Percentiles rank a stretch among this genome's conserved stretches.
These are phyloP conservation scores for Alnus glutinosa DNA, from an alignment of 306 rosid species.

Conservation along the genomic window DNA sequence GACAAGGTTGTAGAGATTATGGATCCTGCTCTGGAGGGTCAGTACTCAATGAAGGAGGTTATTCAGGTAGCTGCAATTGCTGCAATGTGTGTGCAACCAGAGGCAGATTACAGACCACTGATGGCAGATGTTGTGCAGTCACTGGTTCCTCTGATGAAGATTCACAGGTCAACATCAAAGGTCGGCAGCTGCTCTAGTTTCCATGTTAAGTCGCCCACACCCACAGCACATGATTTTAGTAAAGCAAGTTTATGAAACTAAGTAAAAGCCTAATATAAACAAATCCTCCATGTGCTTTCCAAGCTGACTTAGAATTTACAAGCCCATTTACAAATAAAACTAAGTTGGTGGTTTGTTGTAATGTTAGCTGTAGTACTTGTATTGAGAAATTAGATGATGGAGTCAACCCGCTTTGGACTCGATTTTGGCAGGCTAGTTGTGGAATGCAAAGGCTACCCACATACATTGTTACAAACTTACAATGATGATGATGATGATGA, in stretches of 20 bases:
- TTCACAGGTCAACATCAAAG: conserved; percentile 56
- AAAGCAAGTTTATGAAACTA: conserved; percentile 39
- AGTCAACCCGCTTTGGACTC: background rate
- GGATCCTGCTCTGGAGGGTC: conserved; percentile 93
- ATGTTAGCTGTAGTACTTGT: conserved; percentile 2
- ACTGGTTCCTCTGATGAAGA: conserved; percentile 75
- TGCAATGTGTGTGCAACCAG: conserved; percentile 93
- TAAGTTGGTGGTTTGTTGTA: background rate
- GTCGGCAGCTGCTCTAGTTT: conserved; percentile 59
- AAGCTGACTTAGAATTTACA: conserved; percentile 33
- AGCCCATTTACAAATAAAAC: background rate
- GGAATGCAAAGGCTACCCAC: too few species aligned
- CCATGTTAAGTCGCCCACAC: conserved; percentile 57
- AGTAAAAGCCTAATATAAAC: conserved; percentile 17
- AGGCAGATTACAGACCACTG: conserved; percentile 92
- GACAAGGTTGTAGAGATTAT: conserved; percentile 77
- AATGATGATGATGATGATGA: too few species aligned
- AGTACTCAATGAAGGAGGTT: conserved; percentile 86
- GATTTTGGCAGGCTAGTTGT: too few species aligned
- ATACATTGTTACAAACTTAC: too few species aligned
- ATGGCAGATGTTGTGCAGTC: conserved; percentile 99
- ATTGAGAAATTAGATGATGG: background rate
- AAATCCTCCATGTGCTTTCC: conserved; percentile 16
- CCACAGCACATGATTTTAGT: conserved; percentile 39
- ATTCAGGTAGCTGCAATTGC: conserved; percentile 97